A percentile compares a stretch with the other conserved stretches of the same genome.
Evolutionary conservation across 202 grass and related monocot species (phyloP).

Genomic region (Alloteropsis angusta): DNA sequence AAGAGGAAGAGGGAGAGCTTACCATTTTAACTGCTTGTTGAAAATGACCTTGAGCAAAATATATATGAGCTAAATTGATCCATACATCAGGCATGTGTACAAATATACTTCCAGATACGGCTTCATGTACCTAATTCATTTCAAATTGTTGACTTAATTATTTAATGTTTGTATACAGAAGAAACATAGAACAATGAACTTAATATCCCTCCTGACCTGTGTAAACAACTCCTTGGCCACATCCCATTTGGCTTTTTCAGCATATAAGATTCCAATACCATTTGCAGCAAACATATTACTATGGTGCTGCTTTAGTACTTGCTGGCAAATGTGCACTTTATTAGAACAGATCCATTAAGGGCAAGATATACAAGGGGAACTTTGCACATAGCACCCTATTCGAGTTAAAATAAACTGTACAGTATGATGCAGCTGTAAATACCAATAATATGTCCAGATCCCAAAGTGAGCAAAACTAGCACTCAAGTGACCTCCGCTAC

Average conservation of each 20-base stretch:
- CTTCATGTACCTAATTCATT: slow-evolving; percentile 82
- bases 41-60: slow-evolving; percentile 96
- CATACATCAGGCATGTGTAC: slow-evolving; percentile 98
- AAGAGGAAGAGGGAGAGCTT: not conserved
- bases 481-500: not conserved
- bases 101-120: slow-evolving; percentile 75
- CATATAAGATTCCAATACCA: slow-evolving; percentile 82
- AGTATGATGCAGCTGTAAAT: not conserved
- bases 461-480: slow-evolving; percentile 1
- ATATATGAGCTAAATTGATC: slow-evolving; percentile 90
- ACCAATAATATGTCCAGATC: slow-evolving; percentile 16
- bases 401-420: not conserved
- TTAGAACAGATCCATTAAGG: not conserved
- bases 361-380: not conserved
- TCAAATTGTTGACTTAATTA: slow-evolving; percentile 22
- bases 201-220: slow-evolving; percentile 41
- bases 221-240: slow-evolving; percentile 93
- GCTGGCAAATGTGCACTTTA: slow-evolving; percentile 12
- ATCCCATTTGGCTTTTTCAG: slow-evolving; percentile 92
- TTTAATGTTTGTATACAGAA: not conserved
- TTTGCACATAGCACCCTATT: not conserved
- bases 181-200: slow-evolving; percentile 11
- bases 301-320: slow-evolving; percentile 59
- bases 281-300: slow-evolving; percentile 96
- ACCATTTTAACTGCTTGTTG: slow-evolving; percentile 91